A percentile compares a stretch with the other conserved stretches of the same genome.
phyloP scores from a whole-genome alignment of 176 grass and related monocot genomes.

The Puccinellia tenuiflora region DNA sequence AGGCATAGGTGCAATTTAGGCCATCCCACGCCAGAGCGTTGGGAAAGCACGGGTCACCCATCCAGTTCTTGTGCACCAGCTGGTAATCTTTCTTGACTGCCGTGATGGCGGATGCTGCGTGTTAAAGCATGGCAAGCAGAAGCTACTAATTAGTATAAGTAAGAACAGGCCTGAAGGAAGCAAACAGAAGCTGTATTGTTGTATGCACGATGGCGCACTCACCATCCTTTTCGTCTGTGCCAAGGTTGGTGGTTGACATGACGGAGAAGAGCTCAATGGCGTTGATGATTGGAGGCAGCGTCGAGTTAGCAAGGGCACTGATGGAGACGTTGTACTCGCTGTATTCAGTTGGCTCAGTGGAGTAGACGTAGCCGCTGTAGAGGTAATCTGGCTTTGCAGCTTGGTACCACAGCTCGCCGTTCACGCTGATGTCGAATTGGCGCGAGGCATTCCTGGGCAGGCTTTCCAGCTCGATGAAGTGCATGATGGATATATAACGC shows the following conservation, averaged over 20 bases:
- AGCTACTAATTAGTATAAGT: neutral
- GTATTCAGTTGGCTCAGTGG: neutral
- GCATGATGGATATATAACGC: neutral
- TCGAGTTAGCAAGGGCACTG: slow-evolving; percentile 35
- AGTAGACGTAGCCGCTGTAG: neutral
- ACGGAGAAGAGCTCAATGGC: slow-evolving; percentile 42
- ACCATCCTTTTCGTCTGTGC: slow-evolving; percentile 41
- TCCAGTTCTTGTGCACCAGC: slow-evolving; percentile 49
- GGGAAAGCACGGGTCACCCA: slow-evolving; percentile 59
- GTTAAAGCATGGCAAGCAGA: neutral
- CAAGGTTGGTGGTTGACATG: neutral
- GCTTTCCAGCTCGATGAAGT: slow-evolving; percentile 32
- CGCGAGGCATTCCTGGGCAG: slow-evolving; percentile 14
- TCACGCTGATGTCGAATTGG: slow-evolving; percentile 31
- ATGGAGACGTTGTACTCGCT: slow-evolving; percentile 23
- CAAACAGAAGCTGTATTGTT: too few relatives aligned
- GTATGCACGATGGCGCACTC: neutral
- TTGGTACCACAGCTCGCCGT: neutral
- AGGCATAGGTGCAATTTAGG: slow-evolving; percentile 45
- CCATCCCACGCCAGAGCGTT: slow-evolving; percentile 42
- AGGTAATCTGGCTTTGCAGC: slow-evolving; percentile 20
- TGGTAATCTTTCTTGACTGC: slow-evolving; percentile 37
- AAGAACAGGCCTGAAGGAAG: neutral
- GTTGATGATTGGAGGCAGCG: slow-evolving; percentile 49
- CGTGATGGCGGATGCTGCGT: slow-evolving; percentile 42